Evolutionary conservation across 2,329 filamentous ascomycete species (phyloP).

Genomic region (Penicillium sp.): DNA sequence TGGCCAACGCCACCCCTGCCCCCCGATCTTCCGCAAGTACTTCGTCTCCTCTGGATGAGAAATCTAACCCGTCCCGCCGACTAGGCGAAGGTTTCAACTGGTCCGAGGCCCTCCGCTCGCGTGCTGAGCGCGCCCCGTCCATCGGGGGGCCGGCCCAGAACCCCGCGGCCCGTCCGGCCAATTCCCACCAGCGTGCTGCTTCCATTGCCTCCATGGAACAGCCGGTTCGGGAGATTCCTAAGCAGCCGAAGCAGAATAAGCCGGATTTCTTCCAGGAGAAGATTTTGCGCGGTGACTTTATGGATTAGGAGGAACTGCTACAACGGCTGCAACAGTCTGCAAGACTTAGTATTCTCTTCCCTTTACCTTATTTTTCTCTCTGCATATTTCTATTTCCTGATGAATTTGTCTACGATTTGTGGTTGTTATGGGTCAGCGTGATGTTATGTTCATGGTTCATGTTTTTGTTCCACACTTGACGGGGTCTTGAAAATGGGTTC

Average conservation of each 20-base stretch:
- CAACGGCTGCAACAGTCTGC: too few species aligned
- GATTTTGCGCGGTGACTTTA: slow-evolving; percentile 96
- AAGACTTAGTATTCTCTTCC: too few species aligned
- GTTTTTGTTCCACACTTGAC: too few species aligned
- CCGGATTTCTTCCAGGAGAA: slow-evolving; percentile 96
- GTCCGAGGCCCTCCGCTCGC: slow-evolving; percentile 91
- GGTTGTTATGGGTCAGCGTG: too few species aligned
- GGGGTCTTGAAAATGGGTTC: too few species aligned
- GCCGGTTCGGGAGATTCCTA: slow-evolving; percentile 51
- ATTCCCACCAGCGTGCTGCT: slow-evolving; percentile 44
- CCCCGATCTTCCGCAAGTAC: slow-evolving; percentile 40
- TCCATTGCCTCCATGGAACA: slow-evolving; percentile 61
- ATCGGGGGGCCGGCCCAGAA: slow-evolving; percentile 38
- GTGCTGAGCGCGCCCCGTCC: slow-evolving; percentile 76
- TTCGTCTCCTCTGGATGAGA: slow-evolving; percentile 41
- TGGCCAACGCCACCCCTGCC: slow-evolving; percentile 17
- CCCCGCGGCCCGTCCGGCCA: slow-evolving; percentile 51
- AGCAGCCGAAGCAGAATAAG: slow-evolving; percentile 63
- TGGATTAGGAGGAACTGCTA: slow-evolving; percentile 69
- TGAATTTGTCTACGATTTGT: too few species aligned
- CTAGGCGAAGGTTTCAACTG: slow-evolving; percentile 95
- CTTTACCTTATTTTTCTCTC: too few species aligned
- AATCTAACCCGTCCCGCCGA: slow-evolving; percentile 49
- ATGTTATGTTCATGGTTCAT: too few species aligned
- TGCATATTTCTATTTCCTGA: too few species aligned